These are phyloP conservation scores for Moniliophthora roreri DNA, from an alignment of 1,284 basidiomycete species.

Conservation along the genomic window DNA sequence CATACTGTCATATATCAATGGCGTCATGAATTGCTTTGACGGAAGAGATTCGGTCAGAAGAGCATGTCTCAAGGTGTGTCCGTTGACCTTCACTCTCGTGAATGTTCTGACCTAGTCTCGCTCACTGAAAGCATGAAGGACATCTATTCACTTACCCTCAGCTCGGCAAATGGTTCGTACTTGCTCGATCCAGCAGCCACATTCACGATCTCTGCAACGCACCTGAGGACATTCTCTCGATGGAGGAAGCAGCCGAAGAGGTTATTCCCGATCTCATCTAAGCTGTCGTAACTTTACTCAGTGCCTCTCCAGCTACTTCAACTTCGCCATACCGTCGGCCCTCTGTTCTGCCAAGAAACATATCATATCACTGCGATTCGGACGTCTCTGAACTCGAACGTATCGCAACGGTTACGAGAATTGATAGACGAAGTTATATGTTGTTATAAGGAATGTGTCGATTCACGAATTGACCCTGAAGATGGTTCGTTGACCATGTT, in stretches of 20 bases:
- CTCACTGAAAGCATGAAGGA: conserved; percentile 16
- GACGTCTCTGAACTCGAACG: conserved; percentile 24
- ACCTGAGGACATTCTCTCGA: conserved; percentile 29
- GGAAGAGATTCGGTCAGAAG: conserved; percentile 13
- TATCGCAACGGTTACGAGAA: no score
- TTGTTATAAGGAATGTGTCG: no score
- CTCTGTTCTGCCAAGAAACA: conserved; percentile 19
- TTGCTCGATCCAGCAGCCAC: conserved; percentile 22
- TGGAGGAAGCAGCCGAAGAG: conserved; percentile 24
- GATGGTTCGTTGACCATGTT: no score
- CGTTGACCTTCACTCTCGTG: not conserved
- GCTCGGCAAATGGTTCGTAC: conserved; percentile 26
- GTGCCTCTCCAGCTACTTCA: conserved; percentile 18
- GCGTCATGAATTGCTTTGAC: conserved; percentile 9
- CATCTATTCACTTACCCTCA: conserved; percentile 16
- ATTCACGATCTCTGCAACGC: conserved; percentile 28
- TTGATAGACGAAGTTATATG: no score
- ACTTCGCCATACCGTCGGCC: conserved; percentile 23
- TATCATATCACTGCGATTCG: conserved; percentile 26
- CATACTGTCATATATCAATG: conserved; percentile 12
- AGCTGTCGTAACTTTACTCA: no score
- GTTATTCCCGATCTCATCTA: conserved; percentile 14
- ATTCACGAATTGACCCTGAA: no score
- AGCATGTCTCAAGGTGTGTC: conserved; percentile 6
- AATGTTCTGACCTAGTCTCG: not conserved